phyloP scores from a whole-genome alignment of 768 basidiomycete species.

The Tubosaeta sp. region DNA sequence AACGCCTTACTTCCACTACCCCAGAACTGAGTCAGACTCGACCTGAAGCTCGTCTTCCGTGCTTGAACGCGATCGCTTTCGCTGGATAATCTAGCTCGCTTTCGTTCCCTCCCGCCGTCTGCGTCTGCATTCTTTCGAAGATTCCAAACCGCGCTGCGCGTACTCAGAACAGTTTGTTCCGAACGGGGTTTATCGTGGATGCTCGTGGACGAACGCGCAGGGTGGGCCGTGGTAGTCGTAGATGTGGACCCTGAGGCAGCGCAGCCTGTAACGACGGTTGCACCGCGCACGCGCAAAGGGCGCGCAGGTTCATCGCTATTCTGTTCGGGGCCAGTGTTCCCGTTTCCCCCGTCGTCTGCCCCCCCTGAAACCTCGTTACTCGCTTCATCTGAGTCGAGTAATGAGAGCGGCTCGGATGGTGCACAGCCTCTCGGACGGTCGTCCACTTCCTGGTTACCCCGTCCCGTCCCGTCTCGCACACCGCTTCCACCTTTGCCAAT shows the following conservation, averaged over 20 bases:
- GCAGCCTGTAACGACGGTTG: not conserved
- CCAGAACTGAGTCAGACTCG: constrained; percentile 50
- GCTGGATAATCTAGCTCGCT: constrained; percentile 31
- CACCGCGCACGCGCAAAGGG: not conserved
- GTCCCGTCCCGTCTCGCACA: not conserved
- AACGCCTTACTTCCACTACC: constrained; percentile 38
- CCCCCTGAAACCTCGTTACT: not conserved
- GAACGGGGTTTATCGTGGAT: constrained; percentile 19
- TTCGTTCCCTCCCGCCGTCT: constrained; percentile 28
- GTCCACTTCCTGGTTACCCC: not conserved
- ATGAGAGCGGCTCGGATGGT: constrained; percentile 23
- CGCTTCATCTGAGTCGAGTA: constrained; percentile 22
- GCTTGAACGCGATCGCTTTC: constrained; percentile 4
- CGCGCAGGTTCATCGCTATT: not conserved
- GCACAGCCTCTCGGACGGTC: constrained; percentile 10
- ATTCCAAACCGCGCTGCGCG: constrained; percentile 50
- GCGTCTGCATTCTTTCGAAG: constrained; percentile 19
- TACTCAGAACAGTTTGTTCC: constrained; percentile 46
- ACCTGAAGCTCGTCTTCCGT: constrained; percentile 39
- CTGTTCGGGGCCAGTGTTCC: not conserved
- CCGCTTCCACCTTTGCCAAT: not conserved
- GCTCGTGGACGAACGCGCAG: not conserved
- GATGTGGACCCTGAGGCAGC: not conserved
- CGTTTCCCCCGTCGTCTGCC: constrained; percentile 1
- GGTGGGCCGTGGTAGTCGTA: not conserved